Evolutionary conservation across 2,329 filamentous ascomycete genomes (phyloP), one percentile per base, ranked within the genome.

Genomic region (Verticillium klebahnii): DNA sequence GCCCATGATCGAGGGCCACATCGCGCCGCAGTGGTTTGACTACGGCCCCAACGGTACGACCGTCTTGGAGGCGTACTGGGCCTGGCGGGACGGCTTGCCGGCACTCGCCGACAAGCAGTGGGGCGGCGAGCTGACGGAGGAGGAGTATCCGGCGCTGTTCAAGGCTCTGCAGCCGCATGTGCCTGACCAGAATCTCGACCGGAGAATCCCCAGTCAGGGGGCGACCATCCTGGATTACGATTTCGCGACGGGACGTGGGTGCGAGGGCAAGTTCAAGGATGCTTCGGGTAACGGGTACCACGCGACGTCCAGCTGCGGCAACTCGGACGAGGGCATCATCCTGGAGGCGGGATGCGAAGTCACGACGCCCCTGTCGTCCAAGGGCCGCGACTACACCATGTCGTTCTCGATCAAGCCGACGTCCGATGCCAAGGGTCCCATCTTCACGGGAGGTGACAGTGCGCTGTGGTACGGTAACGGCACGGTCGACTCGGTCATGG

Each of bases 381-480:
- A 80, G 60, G 79, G 79, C 0, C 73, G 78, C 62, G 77, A 80
- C 39, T 81, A 81, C 65, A 80, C 78, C 0, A 67, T 81, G 2
- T 70, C 64, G 2, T 67, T 81, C 2, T 65, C 67, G 2, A 69
- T 69, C 1, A 72, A 66, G n/a, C 61, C 63, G 57, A 64, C 59
- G 25, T 63, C 59, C 7, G 40, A 59, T n/a, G 54, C 61, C 40
- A 64, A 61, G 29, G 61, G 63, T 7, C 59, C 63, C 59, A 58
- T 63, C 57, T 60, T 63, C 54, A 60, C 61, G 36, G 63, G 63
- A 39, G 63, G 63, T n/a, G 63, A 64, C 59, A 63, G 63, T 50
- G 63, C 61, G 56, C 40, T 64, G 45, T 64, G 63, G 63, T 61
- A 58, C 25, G 63, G 61, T 29, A 64, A 64, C 45, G 61, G 63